Conservation (phyloP, 257 asterid species). For the Solanum pinnatisectum region DNA sequence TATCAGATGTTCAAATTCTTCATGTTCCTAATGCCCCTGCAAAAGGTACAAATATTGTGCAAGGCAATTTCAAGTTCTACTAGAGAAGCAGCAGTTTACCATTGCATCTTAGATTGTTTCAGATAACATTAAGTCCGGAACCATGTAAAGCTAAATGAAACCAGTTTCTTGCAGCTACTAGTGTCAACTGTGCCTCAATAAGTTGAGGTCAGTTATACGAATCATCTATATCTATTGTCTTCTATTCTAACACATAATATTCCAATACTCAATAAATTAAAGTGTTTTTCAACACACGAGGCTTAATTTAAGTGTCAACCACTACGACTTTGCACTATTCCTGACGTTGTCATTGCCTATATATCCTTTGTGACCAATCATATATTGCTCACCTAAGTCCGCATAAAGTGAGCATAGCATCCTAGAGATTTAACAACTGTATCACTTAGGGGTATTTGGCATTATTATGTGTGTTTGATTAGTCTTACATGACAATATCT, state of each 20-base stretch:
- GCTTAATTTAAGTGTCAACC: not conserved
- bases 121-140: not conserved
- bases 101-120: not conserved
- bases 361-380: not conserved
- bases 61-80: not conserved
- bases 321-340: not conserved
- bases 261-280: not conserved
- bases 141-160: not conserved
- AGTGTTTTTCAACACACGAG: not conserved
- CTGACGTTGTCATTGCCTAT: not conserved
- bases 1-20: not conserved
- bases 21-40: not conserved
- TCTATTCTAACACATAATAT: not conserved
- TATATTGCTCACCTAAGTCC: not conserved
- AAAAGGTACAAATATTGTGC: not conserved
- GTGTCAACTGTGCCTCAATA: not conserved
- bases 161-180: not conserved
- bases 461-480: not conserved
- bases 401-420: not conserved
- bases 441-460: not conserved
- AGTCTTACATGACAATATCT: not conserved
- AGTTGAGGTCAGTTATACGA: not conserved
- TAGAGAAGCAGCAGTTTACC: not conserved
- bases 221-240: not conserved
- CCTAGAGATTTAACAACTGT: not conserved